Base-by-base conservation (phyloP, 2,329 filamentous ascomycete species). In the Penicillium paneum region DNA sequence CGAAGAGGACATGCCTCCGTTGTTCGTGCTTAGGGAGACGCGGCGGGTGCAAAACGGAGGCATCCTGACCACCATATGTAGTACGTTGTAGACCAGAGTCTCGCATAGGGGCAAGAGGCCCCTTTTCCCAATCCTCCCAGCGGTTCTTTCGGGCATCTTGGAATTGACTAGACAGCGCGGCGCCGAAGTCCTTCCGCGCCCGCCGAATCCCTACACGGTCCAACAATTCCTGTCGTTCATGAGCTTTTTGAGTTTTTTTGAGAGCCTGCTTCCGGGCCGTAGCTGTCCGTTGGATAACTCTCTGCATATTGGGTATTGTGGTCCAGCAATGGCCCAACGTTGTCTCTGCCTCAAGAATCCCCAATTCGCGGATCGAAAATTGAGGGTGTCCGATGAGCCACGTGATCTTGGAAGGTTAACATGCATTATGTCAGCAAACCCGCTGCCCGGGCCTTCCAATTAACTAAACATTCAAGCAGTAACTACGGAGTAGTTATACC, bases 81-180 rank as follows among this genome's bases (percentile, higher is more conserved):
- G 81, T 79, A 62, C 80, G 78, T 41, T 74, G 64, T 0, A 78
- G 76, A 56, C 87, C 88, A 36, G 86, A 76, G 73, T 94, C 88
- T 64, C 86, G 82, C 69, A 87, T 87, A 2, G 92, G 91, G 3
- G 91, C 87, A 60, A 96, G 70, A 8, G 89, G 83, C 0, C 92
- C 93, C 61, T 91, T 74, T 59, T 87, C 78, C 84, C 89, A 96
- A 71, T 93, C 87, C 70, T 96, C 88, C 57, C 81, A 82, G 49
- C 88, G 82, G 46, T 81, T 79, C 60, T 77, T 69, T 51, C 83
- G 81, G 40, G 83, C 83, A 15, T 69, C 66, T 59, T 76, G 74
- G 56, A 81, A 64, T 54, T 70, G 67, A 54, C 74, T 66, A 52
- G 74, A 57, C 55, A 72, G 54, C 44, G 64, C 57, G 54, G 66